Evolutionary conservation across 2,329 filamentous ascomycete genomes (phyloP).

Genomic region (Ceratocystis harringtonii): DNA sequence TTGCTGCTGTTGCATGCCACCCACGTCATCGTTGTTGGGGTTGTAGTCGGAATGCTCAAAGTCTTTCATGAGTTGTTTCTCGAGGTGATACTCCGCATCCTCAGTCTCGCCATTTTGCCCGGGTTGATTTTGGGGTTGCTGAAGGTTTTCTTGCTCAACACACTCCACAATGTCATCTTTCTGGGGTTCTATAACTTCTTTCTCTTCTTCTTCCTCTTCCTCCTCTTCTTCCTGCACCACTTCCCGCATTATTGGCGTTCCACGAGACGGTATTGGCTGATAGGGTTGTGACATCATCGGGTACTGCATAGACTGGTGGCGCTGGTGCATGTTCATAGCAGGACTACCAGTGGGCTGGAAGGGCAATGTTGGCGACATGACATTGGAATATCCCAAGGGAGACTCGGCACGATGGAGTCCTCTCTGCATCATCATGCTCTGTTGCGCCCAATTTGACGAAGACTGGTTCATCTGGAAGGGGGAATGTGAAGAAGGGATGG

Average conservation of each 20-base stretch:
- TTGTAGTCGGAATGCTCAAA: slow-evolving; percentile 66
- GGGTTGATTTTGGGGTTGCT: slow-evolving; percentile 35
- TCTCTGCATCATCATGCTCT: slow-evolving; percentile 39
- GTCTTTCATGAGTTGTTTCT: slow-evolving; percentile 64
- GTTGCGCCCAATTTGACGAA: slow-evolving; percentile 46
- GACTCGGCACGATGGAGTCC: slow-evolving; percentile 44
- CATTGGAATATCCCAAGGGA: slow-evolving; percentile 43
- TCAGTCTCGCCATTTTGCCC: slow-evolving; percentile 58
- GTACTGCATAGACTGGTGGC: slow-evolving; percentile 45
- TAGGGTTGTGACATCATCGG: slow-evolving; percentile 35
- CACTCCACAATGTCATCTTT: not conserved
- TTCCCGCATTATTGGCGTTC: slow-evolving; percentile 52
- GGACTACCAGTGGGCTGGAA: slow-evolving; percentile 30
- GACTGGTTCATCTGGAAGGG: slow-evolving; percentile 54
- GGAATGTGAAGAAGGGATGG: slow-evolving; percentile 46
- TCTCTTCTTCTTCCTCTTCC: slow-evolving; percentile 14
- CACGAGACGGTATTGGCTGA: slow-evolving; percentile 39
- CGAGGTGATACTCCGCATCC: slow-evolving; percentile 72
- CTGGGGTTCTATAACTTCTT: not conserved
- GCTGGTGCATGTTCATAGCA: slow-evolving; percentile 34
- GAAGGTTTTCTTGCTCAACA: slow-evolving; percentile 35
- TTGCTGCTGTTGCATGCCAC: slow-evolving; percentile 15
- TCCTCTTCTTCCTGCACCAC: slow-evolving; percentile 44
- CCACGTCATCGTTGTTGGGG: slow-evolving; percentile 37
- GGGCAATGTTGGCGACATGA: slow-evolving; percentile 51